Conservation (phyloP, 2,329 filamentous ascomycete species). For the Aschersonia sp. region DNA sequence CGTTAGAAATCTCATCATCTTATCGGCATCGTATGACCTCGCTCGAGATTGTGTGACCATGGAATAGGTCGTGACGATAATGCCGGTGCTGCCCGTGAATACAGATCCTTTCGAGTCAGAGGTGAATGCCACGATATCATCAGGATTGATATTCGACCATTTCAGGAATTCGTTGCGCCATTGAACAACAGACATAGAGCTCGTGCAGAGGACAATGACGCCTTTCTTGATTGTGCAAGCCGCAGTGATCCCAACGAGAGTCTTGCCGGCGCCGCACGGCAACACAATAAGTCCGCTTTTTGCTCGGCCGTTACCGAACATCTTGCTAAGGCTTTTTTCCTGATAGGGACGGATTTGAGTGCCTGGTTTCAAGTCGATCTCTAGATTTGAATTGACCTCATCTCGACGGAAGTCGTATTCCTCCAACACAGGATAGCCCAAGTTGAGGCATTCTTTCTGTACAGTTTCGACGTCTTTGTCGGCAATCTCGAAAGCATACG, state of each 20-base stretch:
- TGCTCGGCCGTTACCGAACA: constrained; percentile 96
- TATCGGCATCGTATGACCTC: constrained; percentile 81
- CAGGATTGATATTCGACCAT: constrained; percentile 90
- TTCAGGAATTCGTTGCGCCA: constrained; percentile 96
- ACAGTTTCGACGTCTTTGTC: constrained; percentile 73
- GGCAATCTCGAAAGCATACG: constrained; percentile 86
- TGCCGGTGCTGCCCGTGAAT: constrained; percentile 81
- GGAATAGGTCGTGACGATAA: constrained; percentile 94
- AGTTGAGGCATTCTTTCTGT: constrained; percentile 75
- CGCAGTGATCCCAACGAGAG: constrained; percentile 92
- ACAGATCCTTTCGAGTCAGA: constrained; percentile 71
- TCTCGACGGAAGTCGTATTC: constrained; percentile 97
- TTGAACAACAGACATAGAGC: constrained; percentile 94
- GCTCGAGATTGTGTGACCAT: constrained; percentile 93
- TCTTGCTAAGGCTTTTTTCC: constrained; percentile 94
- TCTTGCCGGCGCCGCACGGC: constrained; percentile 94
- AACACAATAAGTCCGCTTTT: constrained; percentile 96
- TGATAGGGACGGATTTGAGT: constrained; percentile 91
- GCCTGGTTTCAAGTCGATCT: constrained; percentile 82
- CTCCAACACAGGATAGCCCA: constrained; percentile 79
- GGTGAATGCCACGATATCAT: constrained; percentile 90
- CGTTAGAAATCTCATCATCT: constrained; percentile 93
- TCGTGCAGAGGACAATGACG: constrained; percentile 87
- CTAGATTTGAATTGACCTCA: constrained; percentile 72
- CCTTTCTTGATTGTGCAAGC: constrained; percentile 97